These are phyloP conservation scores for Ustilago sp. DNA, from an alignment of 1,284 basidiomycete species.

Conservation along the genomic window DNA sequence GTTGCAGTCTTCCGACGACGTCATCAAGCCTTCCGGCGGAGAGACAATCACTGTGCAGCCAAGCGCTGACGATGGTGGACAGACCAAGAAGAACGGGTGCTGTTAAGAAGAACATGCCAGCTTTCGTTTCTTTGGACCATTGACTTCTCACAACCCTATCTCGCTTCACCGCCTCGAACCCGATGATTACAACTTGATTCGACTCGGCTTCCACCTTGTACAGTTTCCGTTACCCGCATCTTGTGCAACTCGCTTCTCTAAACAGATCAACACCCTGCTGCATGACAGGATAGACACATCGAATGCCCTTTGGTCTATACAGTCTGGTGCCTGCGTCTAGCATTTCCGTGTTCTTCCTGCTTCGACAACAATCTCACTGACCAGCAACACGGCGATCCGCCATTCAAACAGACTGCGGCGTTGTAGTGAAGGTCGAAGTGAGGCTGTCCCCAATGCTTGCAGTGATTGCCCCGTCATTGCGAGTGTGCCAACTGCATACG, in stretches of 20 bases:
- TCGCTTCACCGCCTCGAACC: background rate
- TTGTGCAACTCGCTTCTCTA: conserved; percentile 8
- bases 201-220: conserved; percentile 14
- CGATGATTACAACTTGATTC: conserved; percentile 8
- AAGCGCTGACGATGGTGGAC: conserved; percentile 67
- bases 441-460: too few relatives aligned
- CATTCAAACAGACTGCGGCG: too few relatives aligned
- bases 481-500: too few relatives aligned
- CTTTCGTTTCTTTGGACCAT: conserved; percentile 3
- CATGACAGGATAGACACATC: background rate
- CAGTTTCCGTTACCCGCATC: conserved; percentile 15
- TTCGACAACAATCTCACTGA: too few relatives aligned
- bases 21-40: conserved; percentile 68
- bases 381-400: too few relatives aligned
- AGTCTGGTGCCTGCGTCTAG: background rate
- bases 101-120: conserved; percentile 51
- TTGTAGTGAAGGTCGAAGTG: too few relatives aligned
- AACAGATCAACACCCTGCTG: background rate
- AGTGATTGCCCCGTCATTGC: too few relatives aligned
- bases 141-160: conserved; percentile 7
- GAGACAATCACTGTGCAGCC: conserved; percentile 70
- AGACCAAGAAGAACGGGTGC: conserved; percentile 68
- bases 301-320: background rate
- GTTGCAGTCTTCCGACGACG: conserved; percentile 68
- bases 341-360: too few relatives aligned